A percentile compares a stretch with the other conserved stretches of the same genome.
Conservation (phyloP, 2,329 filamentous ascomycete species). For the Colletotrichum lupini region DNA sequence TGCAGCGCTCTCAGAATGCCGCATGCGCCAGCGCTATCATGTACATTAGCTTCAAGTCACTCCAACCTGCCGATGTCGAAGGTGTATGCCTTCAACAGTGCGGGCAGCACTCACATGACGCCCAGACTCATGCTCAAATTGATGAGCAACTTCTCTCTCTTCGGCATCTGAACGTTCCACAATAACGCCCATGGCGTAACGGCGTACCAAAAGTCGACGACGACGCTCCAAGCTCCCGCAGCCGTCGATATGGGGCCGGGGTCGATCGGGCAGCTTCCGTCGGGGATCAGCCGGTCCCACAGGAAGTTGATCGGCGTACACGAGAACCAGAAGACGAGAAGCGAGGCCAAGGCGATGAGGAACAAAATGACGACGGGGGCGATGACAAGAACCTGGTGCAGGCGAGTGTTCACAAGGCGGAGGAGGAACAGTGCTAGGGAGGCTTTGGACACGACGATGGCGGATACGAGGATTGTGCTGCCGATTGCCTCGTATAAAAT, state of each 20-base stretch:
- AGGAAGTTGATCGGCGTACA: slow-evolving; percentile 27
- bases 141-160: slow-evolving; percentile 57
- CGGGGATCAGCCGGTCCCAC: slow-evolving; percentile 28
- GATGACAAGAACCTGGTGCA: slow-evolving; percentile 19
- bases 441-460: slow-evolving; percentile 32
- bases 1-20: slow-evolving; percentile 43
- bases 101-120: slow-evolving; percentile 43
- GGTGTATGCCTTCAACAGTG: no score
- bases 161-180: slow-evolving; percentile 56
- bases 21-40: slow-evolving; percentile 41
- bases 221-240: slow-evolving; percentile 37
- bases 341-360: slow-evolving; percentile 11
- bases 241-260: slow-evolving; percentile 29
- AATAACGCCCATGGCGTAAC: slow-evolving; percentile 56
- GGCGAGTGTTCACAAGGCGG: slow-evolving; percentile 24
- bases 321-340: slow-evolving; percentile 33
- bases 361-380: slow-evolving; percentile 20
- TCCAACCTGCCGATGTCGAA: not conserved
- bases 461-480: slow-evolving; percentile 28
- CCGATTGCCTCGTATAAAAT: slow-evolving; percentile 34
- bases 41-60: not conserved
- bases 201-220: slow-evolving; percentile 53
- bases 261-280: slow-evolving; percentile 22
- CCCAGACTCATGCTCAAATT: slow-evolving; percentile 54
- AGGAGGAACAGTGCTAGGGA: slow-evolving; percentile 32